These are phyloP conservation scores for Phaffia rhodozyma DNA, from an alignment of 1,284 basidiomycete genomes.

Conservation along the genomic window DNA sequence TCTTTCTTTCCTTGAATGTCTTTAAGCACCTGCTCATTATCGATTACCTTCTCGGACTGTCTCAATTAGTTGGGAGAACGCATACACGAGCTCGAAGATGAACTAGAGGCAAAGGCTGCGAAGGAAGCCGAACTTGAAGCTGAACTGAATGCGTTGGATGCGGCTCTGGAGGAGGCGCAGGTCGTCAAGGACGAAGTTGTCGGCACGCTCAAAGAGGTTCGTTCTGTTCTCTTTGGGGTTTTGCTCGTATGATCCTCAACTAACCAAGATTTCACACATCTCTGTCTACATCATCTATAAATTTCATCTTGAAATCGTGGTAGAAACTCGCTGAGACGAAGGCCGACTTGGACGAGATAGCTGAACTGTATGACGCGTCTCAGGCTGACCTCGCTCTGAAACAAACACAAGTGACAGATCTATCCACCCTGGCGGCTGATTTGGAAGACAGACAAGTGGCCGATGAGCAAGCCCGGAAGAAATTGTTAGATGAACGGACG, in stretches of 20 bases:
- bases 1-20: not conserved
- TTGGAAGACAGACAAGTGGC: conserved; percentile 25
- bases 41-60: not conserved
- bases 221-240: conserved; percentile 19
- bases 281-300: not conserved
- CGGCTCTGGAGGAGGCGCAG: conserved; percentile 53
- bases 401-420: conserved; percentile 47
- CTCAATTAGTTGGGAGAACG: conserved; percentile 29
- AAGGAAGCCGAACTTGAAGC: conserved; percentile 45
- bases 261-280: not conserved
- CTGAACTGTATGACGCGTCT: conserved; percentile 24
- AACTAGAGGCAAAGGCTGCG: conserved; percentile 45
- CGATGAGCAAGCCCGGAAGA: conserved; percentile 20
- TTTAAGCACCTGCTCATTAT: not conserved
- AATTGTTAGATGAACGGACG: conserved; percentile 41
- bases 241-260: conserved; percentile 17
- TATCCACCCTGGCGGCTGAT: conserved; percentile 50
- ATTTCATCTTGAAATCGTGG: not conserved
- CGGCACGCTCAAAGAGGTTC: conserved; percentile 63
- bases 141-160: conserved; percentile 39
- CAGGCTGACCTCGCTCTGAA: conserved; percentile 24
- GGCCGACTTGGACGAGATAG: conserved; percentile 23
- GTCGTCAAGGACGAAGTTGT: conserved; percentile 59
- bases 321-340: conserved; percentile 25
- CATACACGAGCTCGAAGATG: conserved; percentile 40